phyloP scores from a whole-genome alignment of 2,329 filamentous ascomycete species.

The Arthrobotrys sphaeroides region DNA sequence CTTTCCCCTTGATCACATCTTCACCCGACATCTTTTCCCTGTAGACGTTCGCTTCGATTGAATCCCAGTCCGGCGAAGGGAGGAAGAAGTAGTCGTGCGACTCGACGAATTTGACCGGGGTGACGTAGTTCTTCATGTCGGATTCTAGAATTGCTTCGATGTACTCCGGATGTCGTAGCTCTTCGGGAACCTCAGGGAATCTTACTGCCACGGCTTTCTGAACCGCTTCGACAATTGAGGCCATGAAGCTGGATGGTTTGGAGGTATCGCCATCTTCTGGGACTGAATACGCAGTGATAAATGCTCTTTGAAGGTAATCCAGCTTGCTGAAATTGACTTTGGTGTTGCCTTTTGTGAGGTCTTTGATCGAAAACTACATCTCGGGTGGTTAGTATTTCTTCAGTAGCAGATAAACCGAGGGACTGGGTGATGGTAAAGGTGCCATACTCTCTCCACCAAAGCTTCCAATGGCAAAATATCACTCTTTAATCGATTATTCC shows the following conservation, averaged over 20 bases:
- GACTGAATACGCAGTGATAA: constrained; percentile 63
- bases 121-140: constrained; percentile 56
- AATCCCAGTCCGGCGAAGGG: constrained; percentile 24
- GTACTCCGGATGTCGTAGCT: constrained; percentile 22
- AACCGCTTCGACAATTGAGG: constrained; percentile 54
- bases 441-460: constrained; percentile 73
- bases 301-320: constrained; percentile 77
- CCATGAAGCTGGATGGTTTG: constrained; percentile 58
- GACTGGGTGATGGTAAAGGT: neutral
- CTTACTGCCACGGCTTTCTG: constrained; percentile 17
- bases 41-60: constrained; percentile 19
- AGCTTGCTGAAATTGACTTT: constrained; percentile 83
- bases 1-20: constrained; percentile 31
- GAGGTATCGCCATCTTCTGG: constrained; percentile 64
- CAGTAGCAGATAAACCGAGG: constrained; percentile 54
- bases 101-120: constrained; percentile 58
- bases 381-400: constrained; percentile 53
- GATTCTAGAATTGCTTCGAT: constrained; percentile 37
- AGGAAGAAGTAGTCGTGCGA: constrained; percentile 48
- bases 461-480: constrained; percentile 77
- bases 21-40: constrained; percentile 31
- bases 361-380: constrained; percentile 76
- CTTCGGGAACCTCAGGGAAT: constrained; percentile 11
- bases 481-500: constrained; percentile 74
- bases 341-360: constrained; percentile 88